phyloP scores from a whole-genome alignment of 2,329 filamentous ascomycete species.

The Geosmithia putterillii region DNA sequence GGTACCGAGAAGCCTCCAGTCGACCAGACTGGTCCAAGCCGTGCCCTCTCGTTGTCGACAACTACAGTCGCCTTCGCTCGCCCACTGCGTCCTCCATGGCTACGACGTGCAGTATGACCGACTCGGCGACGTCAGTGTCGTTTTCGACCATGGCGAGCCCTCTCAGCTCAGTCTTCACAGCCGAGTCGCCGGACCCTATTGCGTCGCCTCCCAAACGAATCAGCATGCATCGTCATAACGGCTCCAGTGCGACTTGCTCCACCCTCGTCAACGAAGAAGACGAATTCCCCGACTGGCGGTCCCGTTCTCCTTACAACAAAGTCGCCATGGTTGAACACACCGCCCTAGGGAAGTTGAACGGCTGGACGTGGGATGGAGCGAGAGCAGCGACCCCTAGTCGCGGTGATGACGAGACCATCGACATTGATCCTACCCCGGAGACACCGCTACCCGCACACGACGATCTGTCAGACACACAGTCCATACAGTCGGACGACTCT shows the following conservation, averaged over 20 bases:
- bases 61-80: conserved; percentile 12
- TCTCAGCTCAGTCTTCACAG: conserved; percentile 20
- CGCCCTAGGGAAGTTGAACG: not conserved
- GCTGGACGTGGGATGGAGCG: not conserved
- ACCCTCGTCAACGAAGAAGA: conserved; percentile 24
- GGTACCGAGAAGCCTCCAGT: not conserved
- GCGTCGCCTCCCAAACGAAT: conserved; percentile 8
- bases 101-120: conserved; percentile 23
- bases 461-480: not conserved
- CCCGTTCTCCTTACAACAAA: not conserved
- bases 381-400: not conserved
- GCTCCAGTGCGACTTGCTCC: conserved; percentile 21
- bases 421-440: conserved; percentile 6
- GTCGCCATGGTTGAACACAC: not conserved
- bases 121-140: conserved; percentile 24
- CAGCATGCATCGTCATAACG: conserved; percentile 18
- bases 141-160: conserved; percentile 21
- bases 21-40: not conserved
- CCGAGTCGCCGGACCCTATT: conserved; percentile 15
- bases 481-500: conserved; percentile 11
- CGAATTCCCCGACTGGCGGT: conserved; percentile 5
- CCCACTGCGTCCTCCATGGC: conserved; percentile 24
- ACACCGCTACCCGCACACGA: conserved; percentile 8
- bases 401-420: not conserved
- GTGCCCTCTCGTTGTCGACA: not conserved